Conservation (phyloP, 2,329 filamentous ascomycete genomes). For the Xylariaceae sp. region DNA sequence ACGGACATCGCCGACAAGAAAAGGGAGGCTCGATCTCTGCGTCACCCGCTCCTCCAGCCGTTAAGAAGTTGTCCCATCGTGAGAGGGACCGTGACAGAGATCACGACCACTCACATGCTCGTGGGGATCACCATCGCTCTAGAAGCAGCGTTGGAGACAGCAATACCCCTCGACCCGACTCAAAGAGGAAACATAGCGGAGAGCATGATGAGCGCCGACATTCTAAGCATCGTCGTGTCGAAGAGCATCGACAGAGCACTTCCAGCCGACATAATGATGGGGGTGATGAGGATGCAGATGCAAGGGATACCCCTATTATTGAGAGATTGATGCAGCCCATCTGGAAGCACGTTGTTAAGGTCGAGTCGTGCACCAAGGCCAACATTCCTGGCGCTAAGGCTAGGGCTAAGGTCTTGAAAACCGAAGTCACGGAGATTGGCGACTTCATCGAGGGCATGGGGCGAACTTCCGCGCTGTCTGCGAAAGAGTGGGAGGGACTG, state of each 20-base stretch:
- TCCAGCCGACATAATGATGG: slow-evolving; percentile 32
- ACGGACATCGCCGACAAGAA: slow-evolving; percentile 58
- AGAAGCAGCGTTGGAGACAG: slow-evolving; percentile 50
- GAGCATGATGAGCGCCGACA: slow-evolving; percentile 48
- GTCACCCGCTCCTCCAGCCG: slow-evolving; percentile 62
- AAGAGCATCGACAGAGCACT: slow-evolving; percentile 39
- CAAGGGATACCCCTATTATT: slow-evolving; percentile 32
- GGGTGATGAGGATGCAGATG: slow-evolving; percentile 39
- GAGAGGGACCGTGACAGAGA: slow-evolving; percentile 47
- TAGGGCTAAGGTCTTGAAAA: slow-evolving; percentile 32
- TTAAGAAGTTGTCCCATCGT: slow-evolving; percentile 46
- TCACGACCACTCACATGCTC: slow-evolving; percentile 38
- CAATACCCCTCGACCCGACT: slow-evolving; percentile 48
- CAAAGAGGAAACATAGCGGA: slow-evolving; percentile 59
- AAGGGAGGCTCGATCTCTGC: slow-evolving; percentile 59
- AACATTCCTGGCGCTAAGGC: slow-evolving; percentile 33
- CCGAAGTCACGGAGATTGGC: slow-evolving; percentile 33
- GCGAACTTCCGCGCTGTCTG: slow-evolving; percentile 27
- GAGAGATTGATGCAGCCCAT: slow-evolving; percentile 33
- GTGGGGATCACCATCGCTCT: slow-evolving; percentile 47
- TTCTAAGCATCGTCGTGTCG: slow-evolving; percentile 48
- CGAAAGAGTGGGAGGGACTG: slow-evolving; percentile 30
- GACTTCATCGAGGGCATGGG: slow-evolving; percentile 33
- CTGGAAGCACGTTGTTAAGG: slow-evolving; percentile 30
- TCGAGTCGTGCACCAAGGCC: slow-evolving; percentile 32